phyloP scores from a whole-genome alignment of 306 rosid genomes.

The Cucurbita ficifolia region DNA sequence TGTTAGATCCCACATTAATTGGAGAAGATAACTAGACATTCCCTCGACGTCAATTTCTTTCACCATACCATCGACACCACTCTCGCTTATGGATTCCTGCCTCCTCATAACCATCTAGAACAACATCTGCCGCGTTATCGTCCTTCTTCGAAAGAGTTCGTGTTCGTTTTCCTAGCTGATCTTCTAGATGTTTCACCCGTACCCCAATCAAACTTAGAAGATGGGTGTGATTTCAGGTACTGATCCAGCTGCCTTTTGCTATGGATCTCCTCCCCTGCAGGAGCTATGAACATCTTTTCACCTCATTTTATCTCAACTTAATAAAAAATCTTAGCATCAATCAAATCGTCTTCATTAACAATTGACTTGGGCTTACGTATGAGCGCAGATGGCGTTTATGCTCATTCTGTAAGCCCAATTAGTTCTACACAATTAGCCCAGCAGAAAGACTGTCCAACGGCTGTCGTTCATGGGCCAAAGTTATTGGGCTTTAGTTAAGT shows the following conservation, averaged over 20 bases:
- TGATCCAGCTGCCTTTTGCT: slow-evolving; percentile 59
- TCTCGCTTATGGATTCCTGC: neutral
- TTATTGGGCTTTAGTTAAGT: neutral
- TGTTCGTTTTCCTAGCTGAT: slow-evolving; percentile 37
- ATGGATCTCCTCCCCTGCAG: slow-evolving; percentile 68
- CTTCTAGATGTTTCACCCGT: slow-evolving; percentile 83
- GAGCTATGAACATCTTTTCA: slow-evolving; percentile 36
- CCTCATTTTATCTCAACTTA: neutral
- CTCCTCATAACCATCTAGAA: neutral
- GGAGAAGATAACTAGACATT: too few relatives aligned
- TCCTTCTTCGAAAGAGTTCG: neutral
- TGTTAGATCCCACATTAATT: too few relatives aligned
- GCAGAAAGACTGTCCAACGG: neutral
- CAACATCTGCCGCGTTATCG: neutral
- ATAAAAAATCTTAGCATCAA: neutral
- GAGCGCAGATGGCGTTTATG: neutral
- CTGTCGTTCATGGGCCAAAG: neutral
- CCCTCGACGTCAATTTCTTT: too few relatives aligned
- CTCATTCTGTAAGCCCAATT: neutral
- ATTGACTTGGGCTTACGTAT: neutral
- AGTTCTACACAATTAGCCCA: neutral
- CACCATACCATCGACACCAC: too few relatives aligned
- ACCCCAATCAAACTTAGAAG: slow-evolving; percentile 76
- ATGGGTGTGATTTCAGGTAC: slow-evolving; percentile 64
- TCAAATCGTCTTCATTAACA: neutral